Conservation (phyloP, 139 green algal genomes). For the Tetradesmus obliquus region DNA sequence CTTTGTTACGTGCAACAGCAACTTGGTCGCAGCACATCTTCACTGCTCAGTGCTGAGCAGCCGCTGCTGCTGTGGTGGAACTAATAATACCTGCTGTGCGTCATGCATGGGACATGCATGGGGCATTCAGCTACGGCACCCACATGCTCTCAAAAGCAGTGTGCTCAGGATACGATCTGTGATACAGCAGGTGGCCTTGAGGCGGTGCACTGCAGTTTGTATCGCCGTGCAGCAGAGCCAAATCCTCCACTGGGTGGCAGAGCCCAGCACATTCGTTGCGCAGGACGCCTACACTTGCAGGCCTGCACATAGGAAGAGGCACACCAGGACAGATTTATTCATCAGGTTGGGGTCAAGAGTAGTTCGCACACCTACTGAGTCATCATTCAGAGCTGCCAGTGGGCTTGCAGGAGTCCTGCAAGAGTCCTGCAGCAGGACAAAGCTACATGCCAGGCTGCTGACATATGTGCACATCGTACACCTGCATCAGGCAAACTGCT, state of each 20-base stretch:
- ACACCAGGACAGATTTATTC: neutral
- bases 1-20: no score
- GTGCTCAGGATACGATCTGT: constrained; percentile 59
- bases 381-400: no score
- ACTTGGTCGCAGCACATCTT: no score
- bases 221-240: constrained; percentile 28
- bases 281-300: constrained; percentile 32
- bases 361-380: no score
- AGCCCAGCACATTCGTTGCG: constrained; percentile 44
- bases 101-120: no score
- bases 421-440: neutral
- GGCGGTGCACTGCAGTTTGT: constrained; percentile 19
- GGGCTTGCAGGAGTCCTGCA: neutral
- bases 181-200: constrained; percentile 45
- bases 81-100: no score
- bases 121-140: constrained; percentile 9
- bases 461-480: neutral
- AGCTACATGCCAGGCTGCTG: neutral
- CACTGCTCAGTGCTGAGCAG: no score
- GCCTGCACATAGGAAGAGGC: constrained; percentile 24
- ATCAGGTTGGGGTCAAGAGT: no score
- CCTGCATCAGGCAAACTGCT: no score
- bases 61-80: no score
- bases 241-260: constrained; percentile 40
- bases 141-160: constrained; percentile 56